phyloP scores from a whole-genome alignment of 2,329 filamentous ascomycete genomes.

The Botrytis cinerea region DNA sequence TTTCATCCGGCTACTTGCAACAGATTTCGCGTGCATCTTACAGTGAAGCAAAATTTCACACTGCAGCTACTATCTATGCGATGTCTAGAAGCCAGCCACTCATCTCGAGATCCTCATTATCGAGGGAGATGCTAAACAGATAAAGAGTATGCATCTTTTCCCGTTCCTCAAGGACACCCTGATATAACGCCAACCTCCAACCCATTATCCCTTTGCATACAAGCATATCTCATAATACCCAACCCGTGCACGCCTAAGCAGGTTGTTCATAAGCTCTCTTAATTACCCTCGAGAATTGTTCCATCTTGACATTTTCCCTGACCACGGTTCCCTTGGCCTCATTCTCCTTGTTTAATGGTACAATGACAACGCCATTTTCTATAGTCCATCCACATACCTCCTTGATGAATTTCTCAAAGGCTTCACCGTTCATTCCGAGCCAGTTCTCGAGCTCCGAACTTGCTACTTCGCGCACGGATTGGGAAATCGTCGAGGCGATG shows the following conservation, averaged over 20 bases:
- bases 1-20: slow-evolving; percentile 15
- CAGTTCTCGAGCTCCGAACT: slow-evolving; percentile 70
- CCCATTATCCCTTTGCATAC: slow-evolving; percentile 19
- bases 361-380: slow-evolving; percentile 62
- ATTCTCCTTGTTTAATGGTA: slow-evolving; percentile 94
- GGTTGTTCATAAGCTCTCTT: slow-evolving; percentile 84
- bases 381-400: slow-evolving; percentile 88
- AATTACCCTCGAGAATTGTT: slow-evolving; percentile 80
- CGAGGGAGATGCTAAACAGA: slow-evolving; percentile 16
- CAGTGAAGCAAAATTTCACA: slow-evolving; percentile 3
- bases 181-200: slow-evolving; percentile 22
- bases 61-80: slow-evolving; percentile 16
- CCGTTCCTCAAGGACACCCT: slow-evolving; percentile 22
- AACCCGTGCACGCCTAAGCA: slow-evolving; percentile 48
- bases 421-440: slow-evolving; percentile 70
- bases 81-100: slow-evolving; percentile 18
- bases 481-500: slow-evolving; percentile 84
- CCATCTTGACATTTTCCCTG: slow-evolving; percentile 89
- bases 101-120: slow-evolving; percentile 14
- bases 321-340: slow-evolving; percentile 96
- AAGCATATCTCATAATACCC: slow-evolving; percentile 18
- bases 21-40: slow-evolving; percentile 6
- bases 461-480: slow-evolving; percentile 74
- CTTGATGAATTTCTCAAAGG: slow-evolving; percentile 74
- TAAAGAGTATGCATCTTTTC: slow-evolving; percentile 14